A percentile compares a stretch with the other conserved stretches of the same genome.
Evolutionary conservation across 1,284 basidiomycete species (phyloP).

Genomic region (Volvariella surrecta): DNA sequence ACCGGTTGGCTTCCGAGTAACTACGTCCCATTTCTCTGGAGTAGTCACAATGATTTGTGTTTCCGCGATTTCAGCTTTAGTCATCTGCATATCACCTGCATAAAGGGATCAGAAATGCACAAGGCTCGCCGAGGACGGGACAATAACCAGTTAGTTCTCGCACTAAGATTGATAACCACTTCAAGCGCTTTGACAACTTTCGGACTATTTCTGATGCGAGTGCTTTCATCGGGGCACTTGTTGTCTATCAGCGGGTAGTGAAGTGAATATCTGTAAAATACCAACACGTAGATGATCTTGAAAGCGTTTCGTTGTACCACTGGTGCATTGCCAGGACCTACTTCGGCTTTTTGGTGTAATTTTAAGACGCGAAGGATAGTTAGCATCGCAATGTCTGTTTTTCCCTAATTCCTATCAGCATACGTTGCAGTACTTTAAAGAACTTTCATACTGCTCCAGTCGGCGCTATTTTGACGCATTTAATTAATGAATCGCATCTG

Average conservation of each 20-base stretch:
- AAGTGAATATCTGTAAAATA: too few relatives aligned
- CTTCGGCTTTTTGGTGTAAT: slow-evolving; percentile 46
- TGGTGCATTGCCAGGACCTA: slow-evolving; percentile 30
- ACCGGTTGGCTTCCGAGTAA: slow-evolving; percentile 94
- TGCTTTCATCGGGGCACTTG: slow-evolving; percentile 96
- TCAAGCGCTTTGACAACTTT: slow-evolving; percentile 87
- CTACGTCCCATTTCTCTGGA: slow-evolving; percentile 99
- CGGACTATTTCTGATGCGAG: slow-evolving; percentile 93
- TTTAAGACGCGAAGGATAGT: slow-evolving; percentile 84
- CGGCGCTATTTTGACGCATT: slow-evolving; percentile 50
- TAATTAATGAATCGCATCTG: slow-evolving; percentile 7
- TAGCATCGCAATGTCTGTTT: slow-evolving; percentile 98
- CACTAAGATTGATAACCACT: slow-evolving; percentile 84
- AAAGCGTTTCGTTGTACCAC: slow-evolving; percentile 70
- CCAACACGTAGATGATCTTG: slow-evolving; percentile 96
- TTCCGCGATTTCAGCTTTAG: slow-evolving; percentile 87
- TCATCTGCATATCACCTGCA: slow-evolving; percentile 95
- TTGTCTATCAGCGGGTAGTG: too few relatives aligned
- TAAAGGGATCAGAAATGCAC: slow-evolving; percentile 5
- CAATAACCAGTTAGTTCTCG: slow-evolving; percentile 80
- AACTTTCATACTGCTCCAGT: slow-evolving; percentile 78
- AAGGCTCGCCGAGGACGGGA: slow-evolving; percentile 3
- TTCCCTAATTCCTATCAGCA: slow-evolving; percentile 58
- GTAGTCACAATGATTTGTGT: slow-evolving; percentile 99
- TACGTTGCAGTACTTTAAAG: slow-evolving; percentile 5